phyloP scores from a whole-genome alignment of 805 yeast species.

The Candida taoyuanica region DNA sequence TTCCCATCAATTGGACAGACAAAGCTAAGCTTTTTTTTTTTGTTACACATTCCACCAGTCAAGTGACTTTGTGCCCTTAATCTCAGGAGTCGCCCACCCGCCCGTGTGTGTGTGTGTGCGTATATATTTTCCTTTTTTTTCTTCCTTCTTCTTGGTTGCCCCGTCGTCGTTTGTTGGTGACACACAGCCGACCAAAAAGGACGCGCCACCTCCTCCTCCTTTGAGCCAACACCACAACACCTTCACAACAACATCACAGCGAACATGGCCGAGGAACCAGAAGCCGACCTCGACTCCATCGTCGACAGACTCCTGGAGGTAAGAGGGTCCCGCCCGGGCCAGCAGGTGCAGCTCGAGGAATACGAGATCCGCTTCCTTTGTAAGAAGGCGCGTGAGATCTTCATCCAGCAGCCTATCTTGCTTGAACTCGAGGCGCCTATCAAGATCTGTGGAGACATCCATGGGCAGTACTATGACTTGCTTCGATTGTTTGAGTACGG shows the following conservation, averaged over 20 bases:
- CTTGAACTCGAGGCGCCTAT: conserved; percentile 97
- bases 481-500: conserved; percentile 95
- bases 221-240: not conserved
- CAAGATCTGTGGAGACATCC: conserved; percentile 94
- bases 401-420: conserved; percentile 94
- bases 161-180: too few species aligned
- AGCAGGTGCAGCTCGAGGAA: conserved; percentile 90
- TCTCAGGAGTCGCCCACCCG: too few species aligned
- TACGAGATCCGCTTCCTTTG: conserved; percentile 92
- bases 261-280: conserved; percentile 45
- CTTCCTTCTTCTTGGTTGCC: too few species aligned
- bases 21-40: too few species aligned
- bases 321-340: conserved; percentile 97
- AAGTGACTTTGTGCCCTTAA: too few species aligned
- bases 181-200: too few species aligned
- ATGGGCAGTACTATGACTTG: conserved; percentile 96
- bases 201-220: conserved; percentile 2
- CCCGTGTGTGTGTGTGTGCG: too few species aligned
- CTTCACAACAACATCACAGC: conserved; percentile 8
- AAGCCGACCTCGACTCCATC: conserved; percentile 94
- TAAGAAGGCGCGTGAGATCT: conserved; percentile 96
- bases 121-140: too few species aligned
- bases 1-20: too few species aligned
- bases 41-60: too few species aligned
- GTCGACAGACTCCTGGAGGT: conserved; percentile 96